phyloP scores from a whole-genome alignment of 306 rosid species.

The Geum urbanum region DNA sequence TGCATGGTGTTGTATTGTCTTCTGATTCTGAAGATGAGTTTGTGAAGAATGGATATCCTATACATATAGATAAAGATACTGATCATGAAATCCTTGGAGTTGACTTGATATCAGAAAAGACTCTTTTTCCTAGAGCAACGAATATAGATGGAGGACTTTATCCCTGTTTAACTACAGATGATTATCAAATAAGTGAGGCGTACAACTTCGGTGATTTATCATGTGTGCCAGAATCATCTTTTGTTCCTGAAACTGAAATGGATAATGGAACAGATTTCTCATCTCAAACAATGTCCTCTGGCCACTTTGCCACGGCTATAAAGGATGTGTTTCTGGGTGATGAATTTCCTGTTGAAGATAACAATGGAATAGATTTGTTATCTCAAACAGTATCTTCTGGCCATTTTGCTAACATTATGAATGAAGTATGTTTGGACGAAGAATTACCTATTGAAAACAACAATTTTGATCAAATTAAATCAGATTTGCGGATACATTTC shows the following conservation, averaged over 20 bases:
- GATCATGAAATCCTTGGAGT: constrained; percentile 32
- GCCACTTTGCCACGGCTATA: constrained; percentile 27
- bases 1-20: constrained; percentile 46
- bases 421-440: constrained; percentile 41
- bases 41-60: constrained; percentile 24
- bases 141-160: constrained; percentile 28
- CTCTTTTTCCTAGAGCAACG: constrained; percentile 32
- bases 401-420: constrained; percentile 28
- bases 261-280: constrained; percentile 35
- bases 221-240: constrained; percentile 55
- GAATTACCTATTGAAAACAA: constrained; percentile 30
- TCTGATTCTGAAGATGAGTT: constrained; percentile 60
- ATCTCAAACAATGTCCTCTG: constrained; percentile 38
- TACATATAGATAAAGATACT: constrained; percentile 25
- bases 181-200: constrained; percentile 33
- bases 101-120: constrained; percentile 25
- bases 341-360: constrained; percentile 16
- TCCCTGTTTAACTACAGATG: constrained; percentile 38
- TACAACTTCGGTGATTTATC: constrained; percentile 45
- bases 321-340: constrained; percentile 39
- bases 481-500: constrained; percentile 20
- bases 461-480: constrained; percentile 14
- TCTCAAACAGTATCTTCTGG: constrained; percentile 39
- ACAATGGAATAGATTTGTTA: constrained; percentile 35
- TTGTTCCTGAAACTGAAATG: constrained; percentile 54